phyloP scores from a whole-genome alignment of 148 eudicot species.

The Chenopodium suecicum region DNA sequence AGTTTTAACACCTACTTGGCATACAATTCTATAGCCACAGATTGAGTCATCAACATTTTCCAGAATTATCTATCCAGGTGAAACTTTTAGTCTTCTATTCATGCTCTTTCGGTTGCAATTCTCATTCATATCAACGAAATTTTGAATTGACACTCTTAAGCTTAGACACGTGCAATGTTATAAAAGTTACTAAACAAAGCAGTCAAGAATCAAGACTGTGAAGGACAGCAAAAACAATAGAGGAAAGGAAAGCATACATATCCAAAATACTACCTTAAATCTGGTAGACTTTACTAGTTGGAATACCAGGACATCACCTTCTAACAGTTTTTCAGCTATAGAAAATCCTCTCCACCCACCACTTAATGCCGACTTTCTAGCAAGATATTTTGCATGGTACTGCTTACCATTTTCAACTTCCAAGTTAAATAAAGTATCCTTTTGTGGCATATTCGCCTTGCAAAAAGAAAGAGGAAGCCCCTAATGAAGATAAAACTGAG shows the following conservation, averaged over 20 bases:
- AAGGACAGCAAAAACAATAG: not conserved
- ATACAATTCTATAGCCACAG: not conserved
- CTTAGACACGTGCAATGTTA: not conserved
- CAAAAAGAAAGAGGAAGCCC: slow-evolving; percentile 57
- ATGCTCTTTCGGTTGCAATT: not conserved
- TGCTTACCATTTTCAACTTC: slow-evolving; percentile 54
- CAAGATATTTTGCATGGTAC: slow-evolving; percentile 39
- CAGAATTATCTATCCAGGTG: not conserved
- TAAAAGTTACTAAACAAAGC: not conserved
- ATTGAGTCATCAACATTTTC: not conserved
- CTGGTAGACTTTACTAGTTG: slow-evolving; percentile 44
- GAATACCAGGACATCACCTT: slow-evolving; percentile 61
- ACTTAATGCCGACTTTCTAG: slow-evolving; percentile 53
- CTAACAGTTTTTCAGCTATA: slow-evolving; percentile 44
- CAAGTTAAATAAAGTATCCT: slow-evolving; percentile 35
- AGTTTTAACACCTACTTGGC: not conserved
- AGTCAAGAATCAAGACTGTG: not conserved
- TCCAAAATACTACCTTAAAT: slow-evolving; percentile 45
- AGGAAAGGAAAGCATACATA: too few relatives aligned
- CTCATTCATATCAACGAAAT: not conserved
- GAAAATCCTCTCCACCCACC: slow-evolving; percentile 75
- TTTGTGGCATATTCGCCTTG: slow-evolving; percentile 48
- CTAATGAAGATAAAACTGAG: slow-evolving; percentile 29
- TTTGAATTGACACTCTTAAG: not conserved
- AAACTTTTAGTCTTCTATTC: not conserved